Evolutionary conservation across 768 basidiomycete genomes (phyloP).

Genomic region (Porphyrellus cyaneotinctus): DNA sequence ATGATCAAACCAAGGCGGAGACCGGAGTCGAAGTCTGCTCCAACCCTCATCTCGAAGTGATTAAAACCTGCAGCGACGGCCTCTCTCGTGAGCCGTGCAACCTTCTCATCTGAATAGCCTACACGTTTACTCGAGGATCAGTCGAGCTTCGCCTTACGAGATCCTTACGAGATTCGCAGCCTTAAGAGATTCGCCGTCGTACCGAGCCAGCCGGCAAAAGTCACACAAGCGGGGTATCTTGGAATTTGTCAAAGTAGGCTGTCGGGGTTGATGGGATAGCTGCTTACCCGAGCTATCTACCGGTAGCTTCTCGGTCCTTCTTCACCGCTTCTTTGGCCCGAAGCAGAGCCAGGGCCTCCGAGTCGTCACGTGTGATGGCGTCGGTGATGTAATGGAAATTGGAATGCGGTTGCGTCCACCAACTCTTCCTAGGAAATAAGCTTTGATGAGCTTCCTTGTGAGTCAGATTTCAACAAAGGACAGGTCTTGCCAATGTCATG

Average conservation of each 20-base stretch:
- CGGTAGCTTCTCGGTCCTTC: conserved; percentile 71
- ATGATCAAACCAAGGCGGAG: conserved; percentile 85
- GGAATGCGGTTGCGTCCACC: conserved; percentile 70
- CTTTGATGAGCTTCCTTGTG: background rate
- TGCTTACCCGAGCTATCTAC: conserved; percentile 60
- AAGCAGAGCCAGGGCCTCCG: conserved; percentile 81
- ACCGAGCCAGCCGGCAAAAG: conserved; percentile 91
- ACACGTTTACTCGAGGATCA: conserved; percentile 5
- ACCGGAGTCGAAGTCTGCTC: conserved; percentile 76
- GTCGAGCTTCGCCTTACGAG: background rate
- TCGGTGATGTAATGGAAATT: conserved; percentile 94
- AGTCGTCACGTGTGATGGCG: conserved; percentile 85
- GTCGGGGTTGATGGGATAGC: background rate
- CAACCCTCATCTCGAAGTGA: conserved; percentile 99
- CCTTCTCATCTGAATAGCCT: conserved; percentile 93
- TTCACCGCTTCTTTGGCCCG: conserved; percentile 74
- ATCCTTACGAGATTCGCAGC: too few species aligned
- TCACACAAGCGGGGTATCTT: conserved; percentile 92
- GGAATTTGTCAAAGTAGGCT: background rate
- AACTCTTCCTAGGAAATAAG: conserved; percentile 64
- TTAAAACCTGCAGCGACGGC: conserved; percentile 87
- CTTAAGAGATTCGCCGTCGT: conserved; percentile 10
- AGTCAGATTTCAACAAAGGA: background rate
- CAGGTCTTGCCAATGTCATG: conserved; percentile 62
- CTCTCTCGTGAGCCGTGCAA: conserved; percentile 79